A percentile compares a stretch with the other conserved stretches of the same genome.
Conservation (phyloP, 768 basidiomycete species). For the Phlegmacium glaucopus region DNA sequence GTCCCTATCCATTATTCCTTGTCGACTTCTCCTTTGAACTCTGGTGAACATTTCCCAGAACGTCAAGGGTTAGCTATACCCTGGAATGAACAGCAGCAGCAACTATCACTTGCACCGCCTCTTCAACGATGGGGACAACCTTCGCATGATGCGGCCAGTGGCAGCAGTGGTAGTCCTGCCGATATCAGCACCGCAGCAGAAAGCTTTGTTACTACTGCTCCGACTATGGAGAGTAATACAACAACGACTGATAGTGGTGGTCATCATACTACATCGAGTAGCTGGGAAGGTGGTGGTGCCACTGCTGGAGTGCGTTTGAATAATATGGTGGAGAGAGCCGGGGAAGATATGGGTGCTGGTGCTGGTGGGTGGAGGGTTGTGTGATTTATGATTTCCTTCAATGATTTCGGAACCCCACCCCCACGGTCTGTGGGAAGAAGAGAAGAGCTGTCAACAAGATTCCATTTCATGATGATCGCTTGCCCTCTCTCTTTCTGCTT, state of each 20-base stretch:
- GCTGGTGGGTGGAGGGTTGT: slow-evolving; percentile 19
- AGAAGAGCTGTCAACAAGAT: neutral
- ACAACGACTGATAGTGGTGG: slow-evolving; percentile 48
- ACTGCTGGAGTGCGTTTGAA: slow-evolving; percentile 8
- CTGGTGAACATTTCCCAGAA: slow-evolving; percentile 13
- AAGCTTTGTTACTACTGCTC: slow-evolving; percentile 67
- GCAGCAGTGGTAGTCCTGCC: slow-evolving; percentile 37
- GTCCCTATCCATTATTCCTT: slow-evolving; percentile 2
- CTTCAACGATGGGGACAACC: slow-evolving; percentile 15
- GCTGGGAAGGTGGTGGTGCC: slow-evolving; percentile 34
- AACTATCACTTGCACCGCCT: slow-evolving; percentile 19
- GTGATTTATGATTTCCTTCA: slow-evolving; percentile 7
- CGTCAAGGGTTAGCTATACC: slow-evolving; percentile 22
- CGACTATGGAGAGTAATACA: slow-evolving; percentile 51
- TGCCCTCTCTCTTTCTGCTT: no score
- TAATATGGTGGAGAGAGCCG: slow-evolving; percentile 19
- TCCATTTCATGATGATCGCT: no score
- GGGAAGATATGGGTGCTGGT: slow-evolving; percentile 20
- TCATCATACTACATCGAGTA: slow-evolving; percentile 38
- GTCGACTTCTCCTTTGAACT: slow-evolving; percentile 8
- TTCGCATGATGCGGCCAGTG: slow-evolving; percentile 13
- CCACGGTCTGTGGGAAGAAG: neutral
- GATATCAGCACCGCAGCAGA: slow-evolving; percentile 69
- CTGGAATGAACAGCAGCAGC: slow-evolving; percentile 18
- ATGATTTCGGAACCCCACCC: no score